Percentiles rank a stretch among this genome's conserved stretches.
Evolutionary conservation across 2,329 filamentous ascomycete species (phyloP).

Genomic region (Pseudogymnoascus sp.): DNA sequence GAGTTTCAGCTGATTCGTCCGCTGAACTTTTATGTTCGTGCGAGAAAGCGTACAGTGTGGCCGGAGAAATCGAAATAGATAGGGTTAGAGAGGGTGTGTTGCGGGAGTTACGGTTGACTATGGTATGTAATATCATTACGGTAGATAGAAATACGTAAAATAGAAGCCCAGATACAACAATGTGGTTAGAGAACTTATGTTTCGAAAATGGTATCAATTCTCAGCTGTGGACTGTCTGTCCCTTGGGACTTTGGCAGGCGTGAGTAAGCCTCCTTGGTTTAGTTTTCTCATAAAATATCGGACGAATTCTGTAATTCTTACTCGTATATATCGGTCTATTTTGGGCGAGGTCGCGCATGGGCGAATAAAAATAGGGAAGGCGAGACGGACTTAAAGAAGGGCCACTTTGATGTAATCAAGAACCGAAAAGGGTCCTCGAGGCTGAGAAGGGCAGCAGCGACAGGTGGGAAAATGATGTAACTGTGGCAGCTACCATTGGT

Average conservation of each 20-base stretch:
- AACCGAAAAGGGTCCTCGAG: not conserved
- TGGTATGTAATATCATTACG: not conserved
- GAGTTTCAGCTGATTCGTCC: constrained; percentile 34
- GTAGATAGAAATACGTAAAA: not conserved
- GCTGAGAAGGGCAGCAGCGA: not conserved
- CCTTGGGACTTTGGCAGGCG: not conserved
- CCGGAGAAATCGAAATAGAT: constrained; percentile 10
- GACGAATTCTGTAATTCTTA: not conserved
- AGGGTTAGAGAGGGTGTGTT: constrained; percentile 31
- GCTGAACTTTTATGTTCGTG: constrained; percentile 29
- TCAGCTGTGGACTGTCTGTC: not conserved
- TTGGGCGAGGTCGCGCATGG: not conserved
- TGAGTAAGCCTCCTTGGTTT: not conserved
- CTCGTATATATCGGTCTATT: not conserved
- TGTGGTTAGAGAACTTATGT: not conserved
- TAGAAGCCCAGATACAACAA: not conserved
- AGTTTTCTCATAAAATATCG: not conserved
- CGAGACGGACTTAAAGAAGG: not conserved
- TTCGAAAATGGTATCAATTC: not conserved
- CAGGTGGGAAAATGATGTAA: not conserved
- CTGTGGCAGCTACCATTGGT: not conserved
- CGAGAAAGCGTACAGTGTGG: constrained; percentile 19
- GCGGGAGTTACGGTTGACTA: not conserved
- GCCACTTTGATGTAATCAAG: not conserved
- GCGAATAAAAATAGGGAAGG: not conserved